Evolutionary conservation across 2,329 filamentous ascomycete species (phyloP).

Genomic region (Fusarium musae): DNA sequence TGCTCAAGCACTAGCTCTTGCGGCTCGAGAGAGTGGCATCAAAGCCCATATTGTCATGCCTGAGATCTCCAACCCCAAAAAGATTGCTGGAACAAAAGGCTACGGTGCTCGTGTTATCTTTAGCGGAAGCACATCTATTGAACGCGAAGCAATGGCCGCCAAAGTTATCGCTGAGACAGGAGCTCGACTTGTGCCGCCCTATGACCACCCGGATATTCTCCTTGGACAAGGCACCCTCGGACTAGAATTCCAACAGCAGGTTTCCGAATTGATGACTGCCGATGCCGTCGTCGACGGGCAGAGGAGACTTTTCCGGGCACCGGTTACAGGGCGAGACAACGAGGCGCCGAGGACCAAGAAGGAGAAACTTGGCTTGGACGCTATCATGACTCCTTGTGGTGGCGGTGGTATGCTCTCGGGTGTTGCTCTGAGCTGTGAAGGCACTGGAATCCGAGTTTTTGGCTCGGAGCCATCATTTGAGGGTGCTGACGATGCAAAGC

Average conservation of each 20-base stretch:
- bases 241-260: conserved; percentile 83
- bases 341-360: conserved; percentile 13
- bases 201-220: conserved; percentile 92
- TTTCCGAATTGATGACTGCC: conserved; percentile 60
- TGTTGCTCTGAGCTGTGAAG: conserved; percentile 78
- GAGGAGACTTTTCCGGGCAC: conserved; percentile 30
- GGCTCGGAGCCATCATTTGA: conserved; percentile 86
- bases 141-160: conserved; percentile 82
- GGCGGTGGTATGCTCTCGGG: conserved; percentile 91
- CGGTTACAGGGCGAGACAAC: conserved; percentile 36
- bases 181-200: conserved; percentile 85
- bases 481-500: conserved; percentile 83
- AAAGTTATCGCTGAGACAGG: conserved; percentile 76
- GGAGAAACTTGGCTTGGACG: conserved; percentile 62
- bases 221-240: conserved; percentile 92
- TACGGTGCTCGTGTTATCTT: conserved; percentile 85
- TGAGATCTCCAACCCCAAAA: conserved; percentile 81
- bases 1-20: conserved; percentile 90
- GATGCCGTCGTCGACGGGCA: conserved; percentile 32
- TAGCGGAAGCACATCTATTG: conserved; percentile 80
- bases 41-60: conserved; percentile 95
- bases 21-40: conserved; percentile 77
- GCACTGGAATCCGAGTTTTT: conserved; percentile 80
- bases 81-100: conserved; percentile 82
- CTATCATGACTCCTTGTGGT: conserved; percentile 84